phyloP scores from a whole-genome alignment of 805 yeast species.

The Kluyveromyces wickerhamii region DNA sequence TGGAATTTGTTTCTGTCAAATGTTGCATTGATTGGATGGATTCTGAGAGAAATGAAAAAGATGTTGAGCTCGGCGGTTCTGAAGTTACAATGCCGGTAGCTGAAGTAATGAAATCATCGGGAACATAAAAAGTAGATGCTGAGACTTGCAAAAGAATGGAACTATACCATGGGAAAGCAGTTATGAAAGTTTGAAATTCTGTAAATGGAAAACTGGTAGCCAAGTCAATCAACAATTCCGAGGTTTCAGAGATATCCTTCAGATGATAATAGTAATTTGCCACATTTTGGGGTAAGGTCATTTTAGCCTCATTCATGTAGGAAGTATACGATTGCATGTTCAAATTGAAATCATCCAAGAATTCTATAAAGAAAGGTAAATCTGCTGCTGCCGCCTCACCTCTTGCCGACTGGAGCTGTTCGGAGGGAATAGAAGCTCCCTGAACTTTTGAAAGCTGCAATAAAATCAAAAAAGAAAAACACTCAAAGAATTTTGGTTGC shows the following conservation, averaged over 20 bases:
- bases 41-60: too few relatives aligned
- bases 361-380: conserved; percentile 24
- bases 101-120: conserved; percentile 20
- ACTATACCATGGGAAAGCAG: conserved; percentile 28
- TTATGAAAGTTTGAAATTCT: conserved; percentile 31
- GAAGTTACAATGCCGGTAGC: too few relatives aligned
- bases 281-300: conserved; percentile 30
- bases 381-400: conserved; percentile 29
- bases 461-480: too few relatives aligned
- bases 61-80: too few relatives aligned
- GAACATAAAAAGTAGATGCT: conserved; percentile 20
- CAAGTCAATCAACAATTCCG: conserved; percentile 22
- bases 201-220: conserved; percentile 30
- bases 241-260: conserved; percentile 20
- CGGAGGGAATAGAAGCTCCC: too few relatives aligned
- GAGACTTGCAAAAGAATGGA: conserved; percentile 17
- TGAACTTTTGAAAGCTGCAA: too few relatives aligned
- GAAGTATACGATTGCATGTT: conserved; percentile 28
- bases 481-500: too few relatives aligned
- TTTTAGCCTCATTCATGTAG: conserved; percentile 27
- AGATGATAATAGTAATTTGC: conserved; percentile 30
- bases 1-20: too few relatives aligned
- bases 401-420: conserved; percentile 12
- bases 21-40: too few relatives aligned
- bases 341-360: conserved; percentile 27